A percentile compares a stretch with the other conserved stretches of the same genome.
Evolutionary conservation across 495 filamentous ascomycete species (phyloP).

Genomic region (Astrothelium subdiscretum): DNA sequence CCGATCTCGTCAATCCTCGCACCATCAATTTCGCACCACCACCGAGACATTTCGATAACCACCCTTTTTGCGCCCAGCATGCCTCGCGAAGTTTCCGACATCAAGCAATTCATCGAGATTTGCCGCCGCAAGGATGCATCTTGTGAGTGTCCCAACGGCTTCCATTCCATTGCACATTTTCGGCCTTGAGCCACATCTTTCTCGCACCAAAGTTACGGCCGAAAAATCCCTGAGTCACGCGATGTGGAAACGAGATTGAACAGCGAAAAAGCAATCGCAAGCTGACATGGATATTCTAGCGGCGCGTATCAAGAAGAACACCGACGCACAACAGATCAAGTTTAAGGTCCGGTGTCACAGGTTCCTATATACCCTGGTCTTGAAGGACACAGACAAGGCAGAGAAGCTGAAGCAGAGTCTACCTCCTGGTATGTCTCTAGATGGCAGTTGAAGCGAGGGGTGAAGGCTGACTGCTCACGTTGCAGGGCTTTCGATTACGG

Average conservation of each 20-base stretch:
- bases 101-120: slow-evolving; percentile 99
- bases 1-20: too few species aligned
- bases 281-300: slow-evolving; percentile 39
- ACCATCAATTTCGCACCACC: slow-evolving; percentile 1
- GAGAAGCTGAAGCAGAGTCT: slow-evolving; percentile 99
- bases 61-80: slow-evolving; percentile 43
- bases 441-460: background rate
- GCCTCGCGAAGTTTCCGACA: slow-evolving; percentile 96
- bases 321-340: slow-evolving; percentile 68
- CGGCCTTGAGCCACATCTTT: background rate
- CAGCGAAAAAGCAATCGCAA: background rate
- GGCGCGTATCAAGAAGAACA: slow-evolving; percentile 95
- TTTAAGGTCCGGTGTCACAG: slow-evolving; percentile 99
- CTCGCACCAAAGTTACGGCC: background rate
- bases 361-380: slow-evolving; percentile 90
- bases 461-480: slow-evolving; percentile 22
- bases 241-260: background rate
- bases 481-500: slow-evolving; percentile 60
- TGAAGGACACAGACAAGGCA: slow-evolving; percentile 95
- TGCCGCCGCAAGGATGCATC: slow-evolving; percentile 97
- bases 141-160: slow-evolving; percentile 40
- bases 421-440: slow-evolving; percentile 65
- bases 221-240: background rate
- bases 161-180: background rate
- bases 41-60: background rate